Evolutionary conservation across 495 filamentous ascomycete species (phyloP), one percentile per base, ranked within the genome.

Genomic region (Xylaria castorea): DNA sequence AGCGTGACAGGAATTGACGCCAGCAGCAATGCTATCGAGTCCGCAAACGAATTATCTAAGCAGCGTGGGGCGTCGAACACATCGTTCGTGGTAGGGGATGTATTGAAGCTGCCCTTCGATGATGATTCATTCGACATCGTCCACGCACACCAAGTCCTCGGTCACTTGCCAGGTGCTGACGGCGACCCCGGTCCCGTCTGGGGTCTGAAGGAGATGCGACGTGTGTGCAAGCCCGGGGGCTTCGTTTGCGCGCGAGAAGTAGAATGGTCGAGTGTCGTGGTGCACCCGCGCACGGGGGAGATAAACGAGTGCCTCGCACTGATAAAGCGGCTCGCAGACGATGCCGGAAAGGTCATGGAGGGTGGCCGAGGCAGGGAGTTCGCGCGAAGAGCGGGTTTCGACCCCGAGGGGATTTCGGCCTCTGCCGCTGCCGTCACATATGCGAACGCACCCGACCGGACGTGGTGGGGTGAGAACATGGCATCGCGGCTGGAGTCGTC

Each of bases 41-140:
- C 80, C 38, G 83, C 83, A 1, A 2, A 22, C 14, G 22, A 20
- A 20, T 11, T 70, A 22, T 14, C 32, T n/a, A 40, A 73, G 5
- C 75, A 81, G 57, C 78, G 80, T 20, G 81, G 81, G 4, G 34
- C 85, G 16, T 78, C 74, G 20, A 87, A 86, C 71, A 79, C 87
- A 38, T 75, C 70, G 12, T 90, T 90, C 66, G 77, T 78, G 16
- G 75, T 78, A 0, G 87, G 83, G 8, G 84, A 89, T 73, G 81
- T 87, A 55, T 44, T 68, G 3, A 74, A 71, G 0, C 77, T 89
- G 1, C 57, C 78, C 1, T 89, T 82, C 57, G 58, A 70, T 9
- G 86, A 89, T 72, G 79, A 76, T 8, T 81, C 79, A 0, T 92
- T 91, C 71, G 90, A 92, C 73, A 74, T 91, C 1, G 86, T 91